These are phyloP conservation scores for Hortaea sp. DNA, from an alignment of 2,329 filamentous ascomycete genomes.

Conservation along the genomic window DNA sequence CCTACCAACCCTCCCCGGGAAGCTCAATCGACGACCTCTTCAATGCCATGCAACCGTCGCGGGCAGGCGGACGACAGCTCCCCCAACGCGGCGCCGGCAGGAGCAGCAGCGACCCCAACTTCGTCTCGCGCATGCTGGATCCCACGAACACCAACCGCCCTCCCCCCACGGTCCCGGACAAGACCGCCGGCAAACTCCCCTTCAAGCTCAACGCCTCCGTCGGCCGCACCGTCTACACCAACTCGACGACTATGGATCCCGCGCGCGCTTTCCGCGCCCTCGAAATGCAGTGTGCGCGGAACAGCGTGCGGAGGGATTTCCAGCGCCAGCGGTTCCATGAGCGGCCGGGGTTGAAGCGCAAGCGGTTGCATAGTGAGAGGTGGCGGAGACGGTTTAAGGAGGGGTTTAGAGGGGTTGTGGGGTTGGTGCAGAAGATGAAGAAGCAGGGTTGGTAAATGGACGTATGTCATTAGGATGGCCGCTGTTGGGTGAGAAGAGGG, in stretches of 20 bases:
- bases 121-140: conserved; percentile 5
- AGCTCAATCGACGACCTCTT: conserved; percentile 8
- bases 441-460: conserved; percentile 72
- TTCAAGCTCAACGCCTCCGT: conserved; percentile 29
- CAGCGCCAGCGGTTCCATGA: conserved; percentile 61
- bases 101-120: neutral
- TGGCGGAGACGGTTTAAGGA: conserved; percentile 60
- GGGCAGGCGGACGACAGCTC: neutral
- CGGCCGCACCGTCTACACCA: conserved; percentile 21
- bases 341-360: conserved; percentile 64
- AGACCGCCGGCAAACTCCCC: conserved; percentile 6
- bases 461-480: too few relatives aligned
- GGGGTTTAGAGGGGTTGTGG: conserved; percentile 56
- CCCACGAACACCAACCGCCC: neutral
- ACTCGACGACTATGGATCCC: conserved; percentile 34
- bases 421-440: conserved; percentile 58
- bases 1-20: neutral
- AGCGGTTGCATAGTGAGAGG: conserved; percentile 59
- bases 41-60: conserved; percentile 1
- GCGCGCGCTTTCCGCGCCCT: conserved; percentile 38
- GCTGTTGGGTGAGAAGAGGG: too few relatives aligned
- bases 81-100: neutral
- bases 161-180: neutral
- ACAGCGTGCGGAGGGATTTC: conserved; percentile 49
- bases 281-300: conserved; percentile 37